Evolutionary conservation across 208 protist genomes (phyloP).

Genomic region (Acanthamoeba quina): DNA sequence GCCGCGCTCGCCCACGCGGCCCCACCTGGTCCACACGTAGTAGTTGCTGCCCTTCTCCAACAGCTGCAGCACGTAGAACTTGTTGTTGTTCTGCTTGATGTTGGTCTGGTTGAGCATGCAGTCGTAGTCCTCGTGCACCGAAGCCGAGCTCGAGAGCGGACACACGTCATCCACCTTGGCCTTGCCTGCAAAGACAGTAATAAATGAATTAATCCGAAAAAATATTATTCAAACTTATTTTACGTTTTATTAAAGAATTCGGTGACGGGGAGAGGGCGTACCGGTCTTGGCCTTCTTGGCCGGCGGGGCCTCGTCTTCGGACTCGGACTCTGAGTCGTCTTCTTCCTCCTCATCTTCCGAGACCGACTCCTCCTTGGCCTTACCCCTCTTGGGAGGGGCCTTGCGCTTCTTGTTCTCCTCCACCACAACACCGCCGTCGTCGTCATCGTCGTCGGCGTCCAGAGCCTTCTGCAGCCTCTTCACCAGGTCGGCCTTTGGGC

Average conservation of each 20-base stretch:
- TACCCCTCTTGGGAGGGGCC: neutral
- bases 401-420: slow-evolving; percentile 44
- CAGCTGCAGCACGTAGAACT: slow-evolving; percentile 91
- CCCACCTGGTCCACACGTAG: slow-evolving; percentile 88
- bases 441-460: slow-evolving; percentile 55
- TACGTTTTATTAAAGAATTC: neutral
- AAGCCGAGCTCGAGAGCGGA: neutral
- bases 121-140: slow-evolving; percentile 71
- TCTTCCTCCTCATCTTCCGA: slow-evolving; percentile 5
- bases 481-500: slow-evolving; percentile 54
- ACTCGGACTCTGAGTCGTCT: slow-evolving; percentile 41
- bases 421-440: neutral
- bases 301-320: slow-evolving; percentile 48
- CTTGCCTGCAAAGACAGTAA: neutral
- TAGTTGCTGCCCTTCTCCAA: slow-evolving; percentile 80
- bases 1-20: slow-evolving; percentile 88
- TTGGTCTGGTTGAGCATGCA: slow-evolving; percentile 92
- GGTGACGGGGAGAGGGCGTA: neutral
- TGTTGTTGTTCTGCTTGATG: slow-evolving; percentile 90
- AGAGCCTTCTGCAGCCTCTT: slow-evolving; percentile 65
- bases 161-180: slow-evolving; percentile 70
- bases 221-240: too few relatives aligned
- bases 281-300: slow-evolving; percentile 61
- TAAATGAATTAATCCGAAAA: neutral
- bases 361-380: slow-evolving; percentile 28